These are phyloP conservation scores for Aspergillus sp. DNA, from an alignment of 2,329 filamentous ascomycete species.

Conservation along the genomic window DNA sequence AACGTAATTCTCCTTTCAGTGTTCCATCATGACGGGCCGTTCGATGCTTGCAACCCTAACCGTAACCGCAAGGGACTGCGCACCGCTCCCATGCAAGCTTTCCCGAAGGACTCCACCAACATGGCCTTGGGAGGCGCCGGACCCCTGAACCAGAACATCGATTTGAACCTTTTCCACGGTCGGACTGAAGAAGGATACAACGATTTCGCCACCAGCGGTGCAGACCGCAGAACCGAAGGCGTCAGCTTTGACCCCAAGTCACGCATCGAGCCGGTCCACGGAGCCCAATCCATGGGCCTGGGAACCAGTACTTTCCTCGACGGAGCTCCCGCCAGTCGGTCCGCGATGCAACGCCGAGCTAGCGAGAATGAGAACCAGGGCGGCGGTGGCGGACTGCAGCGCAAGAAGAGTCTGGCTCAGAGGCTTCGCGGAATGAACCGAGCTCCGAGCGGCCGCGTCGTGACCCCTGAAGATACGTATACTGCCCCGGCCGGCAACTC, in stretches of 20 bases:
- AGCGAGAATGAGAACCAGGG: conserved; percentile 61
- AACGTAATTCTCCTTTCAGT: conserved; percentile 53
- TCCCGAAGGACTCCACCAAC: conserved; percentile 88
- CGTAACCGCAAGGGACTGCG: conserved; percentile 82
- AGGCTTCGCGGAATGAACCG: conserved; percentile 80
- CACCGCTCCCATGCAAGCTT: conserved; percentile 92
- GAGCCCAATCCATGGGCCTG: conserved; percentile 77
- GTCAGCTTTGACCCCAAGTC: conserved; percentile 65
- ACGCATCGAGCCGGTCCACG: conserved; percentile 73
- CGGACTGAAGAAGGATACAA: conserved; percentile 80
- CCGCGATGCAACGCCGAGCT: conserved; percentile 73
- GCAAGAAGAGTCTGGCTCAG: conserved; percentile 94
- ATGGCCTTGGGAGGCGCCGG: conserved; percentile 87
- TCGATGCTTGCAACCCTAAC: conserved; percentile 92
- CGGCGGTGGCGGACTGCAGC: conserved; percentile 60
- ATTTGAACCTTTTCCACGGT: conserved; percentile 87
- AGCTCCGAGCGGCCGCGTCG: conserved; percentile 61
- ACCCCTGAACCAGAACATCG: conserved; percentile 75
- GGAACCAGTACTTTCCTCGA: conserved; percentile 96
- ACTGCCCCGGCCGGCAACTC: conserved; percentile 34
- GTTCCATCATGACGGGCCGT: conserved; percentile 96
- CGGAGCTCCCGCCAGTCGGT: conserved; percentile 80
- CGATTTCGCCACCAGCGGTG: conserved; percentile 64
- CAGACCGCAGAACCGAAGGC: conserved; percentile 33
- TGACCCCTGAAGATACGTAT: conserved; percentile 52